Conservation (phyloP, 306 rosid genomes). For the Castanopsis chinensis region DNA sequence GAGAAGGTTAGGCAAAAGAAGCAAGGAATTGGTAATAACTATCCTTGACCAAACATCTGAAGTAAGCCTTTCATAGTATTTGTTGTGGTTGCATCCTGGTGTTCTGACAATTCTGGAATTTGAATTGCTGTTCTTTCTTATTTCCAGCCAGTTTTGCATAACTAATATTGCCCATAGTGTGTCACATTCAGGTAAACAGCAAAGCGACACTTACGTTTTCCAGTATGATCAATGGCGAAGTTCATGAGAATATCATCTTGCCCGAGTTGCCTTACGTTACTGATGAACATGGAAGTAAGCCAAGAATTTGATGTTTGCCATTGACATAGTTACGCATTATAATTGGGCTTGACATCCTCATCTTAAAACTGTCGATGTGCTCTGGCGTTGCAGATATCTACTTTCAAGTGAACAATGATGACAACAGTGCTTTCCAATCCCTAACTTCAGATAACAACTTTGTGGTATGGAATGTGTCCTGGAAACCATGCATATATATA, state of each 20-base stretch:
- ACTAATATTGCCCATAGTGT: constrained; percentile 40
- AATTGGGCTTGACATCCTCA: constrained; percentile 22
- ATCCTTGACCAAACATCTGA: neutral
- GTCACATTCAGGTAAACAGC: constrained; percentile 72
- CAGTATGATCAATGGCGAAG: constrained; percentile 61
- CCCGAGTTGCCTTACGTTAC: constrained; percentile 93
- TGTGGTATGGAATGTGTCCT: constrained; percentile 61
- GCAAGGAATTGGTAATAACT: neutral
- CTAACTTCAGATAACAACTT: constrained; percentile 76
- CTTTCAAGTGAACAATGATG: constrained; percentile 79
- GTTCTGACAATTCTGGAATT: constrained; percentile 1
- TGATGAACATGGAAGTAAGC: constrained; percentile 96
- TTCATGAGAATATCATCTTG: constrained; percentile 78
- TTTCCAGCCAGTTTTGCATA: constrained; percentile 16
- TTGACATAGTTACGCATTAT: constrained; percentile 10
- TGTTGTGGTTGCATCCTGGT: neutral
- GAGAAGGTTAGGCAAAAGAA: neutral
- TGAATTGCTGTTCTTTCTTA: neutral
- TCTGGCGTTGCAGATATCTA: constrained; percentile 65
- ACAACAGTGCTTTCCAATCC: constrained; percentile 57
- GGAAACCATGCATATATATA: neutral
- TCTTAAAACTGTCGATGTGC: constrained; percentile 27
- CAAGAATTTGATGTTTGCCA: constrained; percentile 27
- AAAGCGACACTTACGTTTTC: constrained; percentile 88
- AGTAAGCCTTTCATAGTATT: neutral